These are phyloP conservation scores for Erythrobasidium hasegawianum DNA, from an alignment of 1,284 basidiomycete genomes.

Conservation along the genomic window DNA sequence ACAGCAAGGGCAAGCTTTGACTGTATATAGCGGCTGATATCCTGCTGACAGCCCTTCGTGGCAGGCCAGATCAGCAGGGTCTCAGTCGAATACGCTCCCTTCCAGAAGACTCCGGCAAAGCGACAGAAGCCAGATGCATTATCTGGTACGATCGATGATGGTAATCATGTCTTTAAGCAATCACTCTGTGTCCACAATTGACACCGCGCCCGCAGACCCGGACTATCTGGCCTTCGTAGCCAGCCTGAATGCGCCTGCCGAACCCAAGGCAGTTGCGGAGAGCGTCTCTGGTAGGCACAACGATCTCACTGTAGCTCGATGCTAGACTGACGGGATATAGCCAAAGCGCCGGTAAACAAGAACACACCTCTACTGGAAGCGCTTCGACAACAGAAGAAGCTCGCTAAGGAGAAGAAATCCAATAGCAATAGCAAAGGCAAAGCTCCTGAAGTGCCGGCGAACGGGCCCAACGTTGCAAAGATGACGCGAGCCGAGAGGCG, in stretches of 20 bases:
- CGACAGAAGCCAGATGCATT: constrained; percentile 68
- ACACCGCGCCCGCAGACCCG: constrained; percentile 60
- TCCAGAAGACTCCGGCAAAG: constrained; percentile 73
- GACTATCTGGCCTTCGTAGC: constrained; percentile 77
- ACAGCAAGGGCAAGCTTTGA: constrained; percentile 71
- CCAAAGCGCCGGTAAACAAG: constrained; percentile 52
- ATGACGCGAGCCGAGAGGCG: constrained; percentile 1
- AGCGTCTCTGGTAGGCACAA: neutral
- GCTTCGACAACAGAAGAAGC: constrained; percentile 67
- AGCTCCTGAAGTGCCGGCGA: neutral
- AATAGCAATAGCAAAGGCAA: constrained; percentile 8
- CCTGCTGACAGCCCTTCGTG: neutral
- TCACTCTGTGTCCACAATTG: no score
- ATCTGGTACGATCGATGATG: constrained; percentile 72
- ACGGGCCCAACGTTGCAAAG: neutral
- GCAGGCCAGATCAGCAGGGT: constrained; percentile 80
- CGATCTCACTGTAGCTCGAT: neutral
- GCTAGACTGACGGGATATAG: neutral
- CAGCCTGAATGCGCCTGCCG: constrained; percentile 50
- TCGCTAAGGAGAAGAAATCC: constrained; percentile 19
- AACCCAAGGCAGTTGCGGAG: neutral
- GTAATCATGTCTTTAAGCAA: no score
- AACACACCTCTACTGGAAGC: constrained; percentile 84
- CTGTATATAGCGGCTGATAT: neutral
- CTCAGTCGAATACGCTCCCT: constrained; percentile 89